Percentiles rank a stretch among this genome's conserved stretches.
These are phyloP conservation scores for Aspergillus fijiensis DNA, from an alignment of 2,329 filamentous ascomycete species.

Conservation along the genomic window DNA sequence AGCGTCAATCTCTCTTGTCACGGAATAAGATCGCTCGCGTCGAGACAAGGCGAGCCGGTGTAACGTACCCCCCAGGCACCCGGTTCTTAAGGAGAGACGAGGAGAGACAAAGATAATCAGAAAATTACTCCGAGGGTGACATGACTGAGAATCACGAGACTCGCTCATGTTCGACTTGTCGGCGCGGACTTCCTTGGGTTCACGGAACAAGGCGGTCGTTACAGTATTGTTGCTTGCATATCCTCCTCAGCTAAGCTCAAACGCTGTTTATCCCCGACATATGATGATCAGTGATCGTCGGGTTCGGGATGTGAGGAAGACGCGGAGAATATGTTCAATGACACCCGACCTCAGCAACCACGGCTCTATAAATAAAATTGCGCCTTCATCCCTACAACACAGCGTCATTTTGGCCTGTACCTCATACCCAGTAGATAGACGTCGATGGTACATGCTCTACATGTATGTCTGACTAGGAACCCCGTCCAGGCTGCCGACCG, in stretches of 20 bases:
- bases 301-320: not conserved
- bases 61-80: not conserved
- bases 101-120: not conserved
- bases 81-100: conserved; percentile 1
- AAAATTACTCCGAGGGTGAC: conserved; percentile 7
- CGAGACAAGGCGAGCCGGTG: not conserved
- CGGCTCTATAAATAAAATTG: not conserved
- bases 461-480: conserved; percentile 1
- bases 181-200: not conserved
- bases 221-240: not conserved
- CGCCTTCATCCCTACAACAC: not conserved
- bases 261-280: not conserved
- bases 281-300: not conserved
- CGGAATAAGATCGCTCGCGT: not conserved
- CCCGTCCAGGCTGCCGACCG: not conserved
- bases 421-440: not conserved
- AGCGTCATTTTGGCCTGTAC: not conserved
- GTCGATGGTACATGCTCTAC: not conserved
- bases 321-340: not conserved
- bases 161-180: not conserved
- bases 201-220: not conserved
- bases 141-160: not conserved
- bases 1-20: not conserved
- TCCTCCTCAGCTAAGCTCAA: not conserved
- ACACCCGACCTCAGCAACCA: not conserved